Conservation (phyloP, 345 rosid species). For the Heritiera fomes region DNA sequence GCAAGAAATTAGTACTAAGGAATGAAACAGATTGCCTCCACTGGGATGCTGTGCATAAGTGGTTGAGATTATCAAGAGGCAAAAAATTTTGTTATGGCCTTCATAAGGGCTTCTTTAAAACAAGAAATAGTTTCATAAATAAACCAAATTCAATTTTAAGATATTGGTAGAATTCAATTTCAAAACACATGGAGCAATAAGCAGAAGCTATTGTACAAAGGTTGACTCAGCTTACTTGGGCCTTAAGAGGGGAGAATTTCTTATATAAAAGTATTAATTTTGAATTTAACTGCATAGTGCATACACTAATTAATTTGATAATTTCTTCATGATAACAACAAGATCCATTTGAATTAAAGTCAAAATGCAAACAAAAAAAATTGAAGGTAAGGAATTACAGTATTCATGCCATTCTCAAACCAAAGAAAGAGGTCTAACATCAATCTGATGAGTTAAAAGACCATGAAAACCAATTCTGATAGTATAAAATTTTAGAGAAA, state of each 20-base stretch:
- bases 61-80: not conserved
- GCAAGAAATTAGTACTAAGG: constrained; percentile 3
- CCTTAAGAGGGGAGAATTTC: not conserved
- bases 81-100: not conserved
- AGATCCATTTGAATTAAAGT: not conserved
- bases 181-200: not conserved
- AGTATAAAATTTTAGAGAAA: not conserved
- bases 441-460: not conserved
- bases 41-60: not conserved
- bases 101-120: not conserved
- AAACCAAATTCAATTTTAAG: not conserved
- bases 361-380: not conserved
- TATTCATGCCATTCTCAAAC: not conserved
- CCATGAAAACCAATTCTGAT: not conserved
- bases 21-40: not conserved
- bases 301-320: not conserved
- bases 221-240: not conserved
- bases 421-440: not conserved
- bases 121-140: not conserved
- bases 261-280: not conserved
- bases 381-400: not conserved
- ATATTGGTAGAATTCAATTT: not conserved
- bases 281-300: not conserved
- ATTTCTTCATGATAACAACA: not conserved
- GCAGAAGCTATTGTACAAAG: not conserved